Evolutionary conservation across 768 basidiomycete species (phyloP).

Genomic region (Rhizopogon rudus): DNA sequence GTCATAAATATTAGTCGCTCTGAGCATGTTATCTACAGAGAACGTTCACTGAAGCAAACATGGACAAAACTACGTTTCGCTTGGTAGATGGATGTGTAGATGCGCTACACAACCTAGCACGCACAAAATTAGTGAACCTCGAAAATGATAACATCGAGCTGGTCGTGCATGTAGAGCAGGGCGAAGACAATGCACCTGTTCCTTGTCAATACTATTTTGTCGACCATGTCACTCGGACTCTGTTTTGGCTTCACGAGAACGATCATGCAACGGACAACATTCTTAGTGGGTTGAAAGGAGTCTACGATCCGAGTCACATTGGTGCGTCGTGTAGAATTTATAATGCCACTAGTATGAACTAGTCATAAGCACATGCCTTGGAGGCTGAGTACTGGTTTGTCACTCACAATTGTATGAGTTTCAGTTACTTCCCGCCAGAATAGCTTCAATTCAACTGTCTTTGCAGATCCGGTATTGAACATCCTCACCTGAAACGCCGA

Average conservation of each 20-base stretch:
- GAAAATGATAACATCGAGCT: not conserved
- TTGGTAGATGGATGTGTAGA: not conserved
- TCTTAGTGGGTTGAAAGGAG: not conserved
- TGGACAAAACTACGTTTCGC: not conserved
- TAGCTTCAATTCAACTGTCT: not conserved
- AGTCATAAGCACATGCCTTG: not conserved
- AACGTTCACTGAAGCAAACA: not conserved
- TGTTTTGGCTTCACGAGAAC: conserved; percentile 1
- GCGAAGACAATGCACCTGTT: not conserved
- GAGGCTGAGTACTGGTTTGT: conserved; percentile 5
- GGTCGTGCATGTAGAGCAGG: not conserved
- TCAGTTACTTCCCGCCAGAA: not conserved
- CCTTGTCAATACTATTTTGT: conserved; percentile 2
- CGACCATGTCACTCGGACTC: not conserved
- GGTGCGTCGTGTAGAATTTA: not conserved
- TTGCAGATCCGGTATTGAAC: not conserved
- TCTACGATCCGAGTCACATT: not conserved
- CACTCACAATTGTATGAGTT: not conserved
- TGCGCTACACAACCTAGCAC: not conserved
- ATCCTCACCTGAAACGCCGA: not conserved
- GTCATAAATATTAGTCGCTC: too few species aligned
- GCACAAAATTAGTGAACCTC: not conserved
- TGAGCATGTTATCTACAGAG: not conserved
- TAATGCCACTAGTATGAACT: not conserved
- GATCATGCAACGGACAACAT: not conserved